Conservation (phyloP, 768 basidiomycete species). For the Amylocystis lapponica region DNA sequence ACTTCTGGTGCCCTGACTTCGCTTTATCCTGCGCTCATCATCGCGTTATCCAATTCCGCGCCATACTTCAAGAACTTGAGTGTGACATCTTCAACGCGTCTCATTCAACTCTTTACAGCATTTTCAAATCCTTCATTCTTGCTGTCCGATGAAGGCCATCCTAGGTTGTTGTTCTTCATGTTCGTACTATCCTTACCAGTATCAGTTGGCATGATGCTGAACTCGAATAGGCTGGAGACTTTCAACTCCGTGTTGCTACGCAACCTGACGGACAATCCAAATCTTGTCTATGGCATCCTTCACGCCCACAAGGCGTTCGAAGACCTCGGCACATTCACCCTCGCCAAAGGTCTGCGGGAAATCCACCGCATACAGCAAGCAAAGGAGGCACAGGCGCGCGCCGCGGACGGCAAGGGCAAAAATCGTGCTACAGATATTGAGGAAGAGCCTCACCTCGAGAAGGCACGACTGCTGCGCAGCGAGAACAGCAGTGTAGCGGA, state of each 20-base stretch:
- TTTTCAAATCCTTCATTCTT: slow-evolving; percentile 89
- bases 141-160: slow-evolving; percentile 92
- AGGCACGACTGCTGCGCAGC: slow-evolving; percentile 56
- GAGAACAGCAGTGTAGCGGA: slow-evolving; percentile 34
- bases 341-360: slow-evolving; percentile 80
- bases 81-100: slow-evolving; percentile 73
- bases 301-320: slow-evolving; percentile 83
- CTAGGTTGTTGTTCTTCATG: slow-evolving; percentile 89
- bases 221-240: slow-evolving; percentile 65
- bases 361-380: slow-evolving; percentile 68
- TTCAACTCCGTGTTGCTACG: slow-evolving; percentile 83
- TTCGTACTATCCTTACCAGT: slow-evolving; percentile 27
- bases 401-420: slow-evolving; percentile 30
- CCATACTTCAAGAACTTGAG: slow-evolving; percentile 82
- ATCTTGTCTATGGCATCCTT: slow-evolving; percentile 81
- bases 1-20: slow-evolving; percentile 78
- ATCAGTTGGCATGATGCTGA: neutral
- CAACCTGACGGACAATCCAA: slow-evolving; percentile 78
- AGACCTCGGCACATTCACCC: slow-evolving; percentile 86
- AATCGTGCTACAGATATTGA: slow-evolving; percentile 31
- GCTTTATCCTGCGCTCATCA: slow-evolving; percentile 88
- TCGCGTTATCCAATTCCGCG: slow-evolving; percentile 82
- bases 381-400: slow-evolving; percentile 59
- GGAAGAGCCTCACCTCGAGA: slow-evolving; percentile 51
- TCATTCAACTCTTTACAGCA: slow-evolving; percentile 86